Conservation (phyloP, 2,329 filamentous ascomycete genomes). For the Fusarium sulawesiense region DNA sequence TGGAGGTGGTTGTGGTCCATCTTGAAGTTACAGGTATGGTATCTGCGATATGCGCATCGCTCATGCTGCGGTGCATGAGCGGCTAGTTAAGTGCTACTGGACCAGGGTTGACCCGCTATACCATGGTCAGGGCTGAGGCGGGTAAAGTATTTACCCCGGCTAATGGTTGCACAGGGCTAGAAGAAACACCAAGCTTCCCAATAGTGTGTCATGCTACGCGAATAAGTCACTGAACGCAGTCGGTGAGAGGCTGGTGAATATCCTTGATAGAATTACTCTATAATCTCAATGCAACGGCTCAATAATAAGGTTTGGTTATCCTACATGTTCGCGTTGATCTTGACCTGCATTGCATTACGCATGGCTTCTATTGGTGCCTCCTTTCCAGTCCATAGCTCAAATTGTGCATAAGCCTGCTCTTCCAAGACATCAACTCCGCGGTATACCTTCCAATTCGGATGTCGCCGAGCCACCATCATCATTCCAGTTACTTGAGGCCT, state of each 20-base stretch:
- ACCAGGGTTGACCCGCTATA: background rate
- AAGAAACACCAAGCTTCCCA: background rate
- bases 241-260: background rate
- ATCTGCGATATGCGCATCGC: background rate
- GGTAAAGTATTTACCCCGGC: background rate
- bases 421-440: slow-evolving; percentile 1
- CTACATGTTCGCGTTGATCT: background rate
- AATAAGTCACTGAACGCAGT: background rate
- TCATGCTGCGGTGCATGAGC: background rate
- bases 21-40: background rate
- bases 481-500: slow-evolving; percentile 6
- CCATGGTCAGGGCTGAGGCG: background rate
- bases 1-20: background rate
- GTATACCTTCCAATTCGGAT: background rate
- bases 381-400: slow-evolving; percentile 1
- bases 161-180: background rate
- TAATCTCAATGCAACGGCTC: background rate
- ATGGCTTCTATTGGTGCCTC: background rate
- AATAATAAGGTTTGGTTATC: background rate
- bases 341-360: background rate
- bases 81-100: background rate
- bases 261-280: background rate
- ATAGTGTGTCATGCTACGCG: background rate
- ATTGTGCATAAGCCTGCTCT: slow-evolving; percentile 12
- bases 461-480: background rate